Base-by-base conservation (phyloP, 768 basidiomycete genomes). In the Phanerochaete carnosa region DNA sequence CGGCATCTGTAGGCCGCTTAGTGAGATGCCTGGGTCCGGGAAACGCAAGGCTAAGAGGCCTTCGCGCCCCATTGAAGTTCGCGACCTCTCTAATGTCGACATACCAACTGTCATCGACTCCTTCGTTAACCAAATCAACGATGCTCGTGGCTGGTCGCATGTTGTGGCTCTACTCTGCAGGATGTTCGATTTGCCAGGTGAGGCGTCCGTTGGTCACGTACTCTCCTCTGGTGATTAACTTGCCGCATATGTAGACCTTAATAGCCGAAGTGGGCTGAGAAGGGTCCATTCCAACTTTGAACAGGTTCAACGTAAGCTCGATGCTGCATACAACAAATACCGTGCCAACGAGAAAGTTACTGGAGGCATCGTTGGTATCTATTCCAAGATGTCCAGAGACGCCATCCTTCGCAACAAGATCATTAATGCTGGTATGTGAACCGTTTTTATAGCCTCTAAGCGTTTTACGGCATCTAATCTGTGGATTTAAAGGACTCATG, bases 301-400 rank as follows among this genome's bases (percentile, higher is more conserved):
- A 45, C 72, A 72, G 2, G 77, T 87, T 35, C 84, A 81, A 61
- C 66, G 70, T 16, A 76, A 75, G 28, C 76, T 88, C 26, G 80
- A 86, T 49, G 72, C 73, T n/a, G 73, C 79, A 1, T 88, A 82
- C 63, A 67, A 76, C 1, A 73, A 70, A 15, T 74, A 82, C 62
- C 39, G 60, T 1, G 70, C 72, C 0, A 81, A 83, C 67, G 77
- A 81, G 35, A 79, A 77, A 59, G 72, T 88, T 19, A 70, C 73
- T 51, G 86, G 84, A 0, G 85, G 81, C 0, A 81, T 88, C 46
- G 76, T 86, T 8, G 83, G 80, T 8, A 83, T 89, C 51, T 87
- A 81, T 63, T 80, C 85, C 16, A 84, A 83, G 65, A 84, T 88
- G 83, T 86, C 78, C 32, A 77, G 76, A 0, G 87, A 88, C 67